A percentile compares a stretch with the other conserved stretches of the same genome.
Conservation (phyloP, 441 rosid genomes). For the Pelargonium citronellum region DNA sequence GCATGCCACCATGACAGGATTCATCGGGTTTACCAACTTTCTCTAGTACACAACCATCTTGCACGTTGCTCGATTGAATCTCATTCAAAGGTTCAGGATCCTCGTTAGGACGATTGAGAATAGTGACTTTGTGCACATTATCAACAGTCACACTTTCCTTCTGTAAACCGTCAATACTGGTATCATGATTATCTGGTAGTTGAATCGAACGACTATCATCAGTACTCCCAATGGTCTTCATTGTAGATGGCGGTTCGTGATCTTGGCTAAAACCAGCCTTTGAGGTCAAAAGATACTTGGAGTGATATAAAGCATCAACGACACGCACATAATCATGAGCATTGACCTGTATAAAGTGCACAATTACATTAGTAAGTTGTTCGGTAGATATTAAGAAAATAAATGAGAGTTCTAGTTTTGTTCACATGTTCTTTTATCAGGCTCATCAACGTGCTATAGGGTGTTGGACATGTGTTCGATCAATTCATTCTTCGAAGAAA, state of each 20-base stretch:
- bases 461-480: too few relatives aligned
- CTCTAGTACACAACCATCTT: conserved; percentile 28
- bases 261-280: conserved; percentile 31
- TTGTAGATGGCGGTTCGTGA: conserved; percentile 27
- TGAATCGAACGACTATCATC: conserved; percentile 11
- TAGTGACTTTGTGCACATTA: conserved; percentile 69
- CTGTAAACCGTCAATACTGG: conserved; percentile 27
- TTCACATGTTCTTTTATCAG: too few relatives aligned
- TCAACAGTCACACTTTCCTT: conserved; percentile 24
- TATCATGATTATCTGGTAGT: conserved; percentile 28
- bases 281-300: conserved; percentile 70
- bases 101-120: conserved; percentile 82
- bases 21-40: conserved; percentile 25
- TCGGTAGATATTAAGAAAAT: neutral
- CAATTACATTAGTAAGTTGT: conserved; percentile 12
- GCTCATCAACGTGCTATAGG: too few relatives aligned
- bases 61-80: conserved; percentile 27
- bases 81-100: conserved; percentile 26
- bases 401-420: too few relatives aligned
- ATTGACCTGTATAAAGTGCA: conserved; percentile 45
- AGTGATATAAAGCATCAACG: conserved; percentile 71
- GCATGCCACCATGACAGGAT: conserved; percentile 37
- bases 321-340: conserved; percentile 56
- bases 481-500: too few relatives aligned
- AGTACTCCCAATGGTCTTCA: conserved; percentile 31